phyloP scores from a whole-genome alignment of 1,284 basidiomycete species.

The Papiliotrema fonsecae region DNA sequence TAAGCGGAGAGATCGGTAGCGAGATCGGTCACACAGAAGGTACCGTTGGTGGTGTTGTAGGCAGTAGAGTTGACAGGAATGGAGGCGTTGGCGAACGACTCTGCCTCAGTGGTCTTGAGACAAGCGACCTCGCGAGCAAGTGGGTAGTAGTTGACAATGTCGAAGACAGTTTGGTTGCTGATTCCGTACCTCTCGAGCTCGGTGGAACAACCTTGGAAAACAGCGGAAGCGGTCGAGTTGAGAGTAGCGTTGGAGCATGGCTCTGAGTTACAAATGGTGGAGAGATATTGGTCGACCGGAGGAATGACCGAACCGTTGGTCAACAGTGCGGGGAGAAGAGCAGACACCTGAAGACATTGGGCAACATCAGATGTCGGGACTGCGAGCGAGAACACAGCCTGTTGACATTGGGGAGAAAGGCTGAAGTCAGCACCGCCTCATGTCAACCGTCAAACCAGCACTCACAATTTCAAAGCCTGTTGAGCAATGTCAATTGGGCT shows the following conservation, averaged over 20 bases:
- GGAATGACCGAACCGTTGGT: constrained; percentile 34
- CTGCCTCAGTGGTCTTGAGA: constrained; percentile 29
- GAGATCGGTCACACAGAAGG: constrained; percentile 40
- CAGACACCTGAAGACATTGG: constrained; percentile 21
- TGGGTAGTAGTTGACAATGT: constrained; percentile 30
- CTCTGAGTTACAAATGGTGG: constrained; percentile 27
- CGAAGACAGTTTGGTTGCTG: constrained; percentile 22
- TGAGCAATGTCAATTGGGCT: neutral
- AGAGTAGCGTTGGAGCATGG: constrained; percentile 40
- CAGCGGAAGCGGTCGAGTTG: constrained; percentile 20
- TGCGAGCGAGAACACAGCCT: constrained; percentile 10
- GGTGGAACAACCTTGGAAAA: constrained; percentile 29
- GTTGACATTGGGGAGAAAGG: constrained; percentile 14
- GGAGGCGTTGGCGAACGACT: constrained; percentile 15
- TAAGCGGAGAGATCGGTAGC: constrained; percentile 31
- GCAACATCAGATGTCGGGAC: constrained; percentile 7
- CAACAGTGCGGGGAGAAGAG: constrained; percentile 20
- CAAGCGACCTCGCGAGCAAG: constrained; percentile 42
- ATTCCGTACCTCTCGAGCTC: constrained; percentile 32
- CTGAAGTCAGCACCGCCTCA: constrained; percentile 3
- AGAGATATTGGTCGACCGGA: constrained; percentile 33
- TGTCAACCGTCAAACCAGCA: neutral
- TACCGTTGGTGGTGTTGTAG: constrained; percentile 35
- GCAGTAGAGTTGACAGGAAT: constrained; percentile 16
- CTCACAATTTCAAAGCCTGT: neutral